phyloP scores from a whole-genome alignment of 805 yeast species.

The Ogataea salicorniae region DNA sequence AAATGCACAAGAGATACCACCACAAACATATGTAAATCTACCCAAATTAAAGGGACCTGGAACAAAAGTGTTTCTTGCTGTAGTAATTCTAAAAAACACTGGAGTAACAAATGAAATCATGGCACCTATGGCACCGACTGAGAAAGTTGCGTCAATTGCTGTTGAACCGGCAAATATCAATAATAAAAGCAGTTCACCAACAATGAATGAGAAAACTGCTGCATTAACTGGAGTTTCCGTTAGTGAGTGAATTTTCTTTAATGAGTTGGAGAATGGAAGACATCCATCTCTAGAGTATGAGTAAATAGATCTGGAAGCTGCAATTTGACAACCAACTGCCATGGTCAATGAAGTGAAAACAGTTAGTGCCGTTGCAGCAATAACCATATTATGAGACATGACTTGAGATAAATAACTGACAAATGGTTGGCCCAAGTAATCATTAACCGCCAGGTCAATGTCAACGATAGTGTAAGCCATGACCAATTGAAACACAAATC shows the following conservation, averaged over 20 bases:
- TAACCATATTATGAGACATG: constrained; percentile 36
- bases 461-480: constrained; percentile 57
- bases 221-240: constrained; percentile 63
- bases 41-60: constrained; percentile 68
- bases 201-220: constrained; percentile 48
- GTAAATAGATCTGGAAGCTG: constrained; percentile 59
- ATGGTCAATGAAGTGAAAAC: constrained; percentile 39
- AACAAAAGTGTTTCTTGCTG: constrained; percentile 44
- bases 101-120: constrained; percentile 62
- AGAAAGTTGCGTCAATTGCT: constrained; percentile 64
- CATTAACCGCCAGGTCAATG: constrained; percentile 40
- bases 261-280: constrained; percentile 53
- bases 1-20: constrained; percentile 41
- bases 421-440: constrained; percentile 55
- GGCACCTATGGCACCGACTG: constrained; percentile 67
- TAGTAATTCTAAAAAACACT: constrained; percentile 50
- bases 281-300: constrained; percentile 65
- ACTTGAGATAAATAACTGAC: constrained; percentile 49
- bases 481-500: constrained; percentile 52
- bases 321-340: constrained; percentile 53
- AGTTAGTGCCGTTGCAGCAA: constrained; percentile 39
- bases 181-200: constrained; percentile 51
- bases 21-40: constrained; percentile 39
- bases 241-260: constrained; percentile 42
- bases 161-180: constrained; percentile 59